Conservation (phyloP, 208 protist species). For the Phytomonas serpens region DNA sequence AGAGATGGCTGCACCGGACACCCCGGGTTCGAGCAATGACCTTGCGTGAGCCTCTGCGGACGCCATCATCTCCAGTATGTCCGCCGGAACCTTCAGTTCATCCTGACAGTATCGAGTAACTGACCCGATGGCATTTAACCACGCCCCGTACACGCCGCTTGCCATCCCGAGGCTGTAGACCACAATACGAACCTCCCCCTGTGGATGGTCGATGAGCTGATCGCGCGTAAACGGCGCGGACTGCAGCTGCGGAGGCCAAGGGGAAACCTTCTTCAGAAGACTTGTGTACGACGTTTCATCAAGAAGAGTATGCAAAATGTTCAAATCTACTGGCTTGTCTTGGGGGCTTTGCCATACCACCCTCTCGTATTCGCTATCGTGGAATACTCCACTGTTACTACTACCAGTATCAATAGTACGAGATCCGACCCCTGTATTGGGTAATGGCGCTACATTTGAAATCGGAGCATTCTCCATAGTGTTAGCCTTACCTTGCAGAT, state of each 20-base stretch:
- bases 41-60: slow-evolving; percentile 3
- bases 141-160: slow-evolving; percentile 15
- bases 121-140: slow-evolving; percentile 17
- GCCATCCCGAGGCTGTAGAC: slow-evolving; percentile 17
- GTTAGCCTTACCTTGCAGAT: background rate
- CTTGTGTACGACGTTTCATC: background rate
- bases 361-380: slow-evolving; percentile 11
- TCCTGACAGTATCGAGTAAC: background rate
- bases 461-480: background rate
- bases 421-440: background rate
- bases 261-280: slow-evolving; percentile 1
- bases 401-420: background rate
- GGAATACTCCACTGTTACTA: background rate
- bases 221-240: background rate
- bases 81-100: background rate
- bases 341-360: slow-evolving; percentile 17
- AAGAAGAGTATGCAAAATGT: slow-evolving; percentile 14
- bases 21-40: slow-evolving; percentile 8
- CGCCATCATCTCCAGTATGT: background rate
- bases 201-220: background rate
- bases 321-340: slow-evolving; percentile 12
- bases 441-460: background rate
- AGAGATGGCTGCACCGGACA: background rate
- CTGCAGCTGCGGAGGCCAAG: background rate
- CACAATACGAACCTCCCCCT: slow-evolving; percentile 14